These are phyloP conservation scores for Trametes versicolor DNA, from an alignment of 1,284 basidiomycete genomes.

Conservation along the genomic window DNA sequence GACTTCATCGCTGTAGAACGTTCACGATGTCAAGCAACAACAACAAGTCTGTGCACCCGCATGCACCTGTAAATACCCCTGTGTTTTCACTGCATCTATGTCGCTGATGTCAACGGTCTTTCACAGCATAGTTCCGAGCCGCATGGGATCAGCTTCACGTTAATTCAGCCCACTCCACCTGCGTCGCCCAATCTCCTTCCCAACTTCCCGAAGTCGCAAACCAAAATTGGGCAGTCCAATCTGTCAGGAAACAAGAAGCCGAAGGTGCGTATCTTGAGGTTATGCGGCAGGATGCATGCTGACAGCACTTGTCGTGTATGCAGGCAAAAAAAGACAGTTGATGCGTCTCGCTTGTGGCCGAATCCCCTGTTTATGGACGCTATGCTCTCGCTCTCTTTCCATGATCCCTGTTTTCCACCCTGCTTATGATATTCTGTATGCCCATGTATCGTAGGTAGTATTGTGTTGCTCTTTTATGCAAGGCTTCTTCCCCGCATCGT, in stretches of 20 bases:
- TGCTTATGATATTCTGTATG: neutral
- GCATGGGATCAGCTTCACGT: constrained; percentile 31
- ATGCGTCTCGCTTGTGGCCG: neutral
- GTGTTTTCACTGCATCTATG: too few relatives aligned
- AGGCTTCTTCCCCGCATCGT: too few relatives aligned
- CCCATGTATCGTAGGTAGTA: neutral
- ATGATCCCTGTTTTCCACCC: neutral
- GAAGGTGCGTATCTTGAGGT: neutral
- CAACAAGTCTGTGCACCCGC: constrained; percentile 1
- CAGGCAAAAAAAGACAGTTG: constrained; percentile 8
- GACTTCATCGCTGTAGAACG: neutral
- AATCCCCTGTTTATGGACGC: neutral
- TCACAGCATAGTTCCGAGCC: constrained; percentile 22
- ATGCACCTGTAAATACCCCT: constrained; percentile 8
- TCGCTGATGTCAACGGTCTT: neutral
- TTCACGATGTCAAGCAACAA: constrained; percentile 15
- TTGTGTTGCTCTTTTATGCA: neutral
- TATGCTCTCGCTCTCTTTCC: neutral
- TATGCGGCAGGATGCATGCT: neutral
- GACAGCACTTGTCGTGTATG: neutral
- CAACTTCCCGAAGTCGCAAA: constrained; percentile 12
- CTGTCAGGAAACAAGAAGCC: neutral
- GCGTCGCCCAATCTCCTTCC: constrained; percentile 18
- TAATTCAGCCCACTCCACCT: constrained; percentile 26
- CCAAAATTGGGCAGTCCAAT: constrained; percentile 2